These are phyloP conservation scores for Amoebophrya sp. DNA, from an alignment of 169 alveolate species.

Conservation along the genomic window DNA sequence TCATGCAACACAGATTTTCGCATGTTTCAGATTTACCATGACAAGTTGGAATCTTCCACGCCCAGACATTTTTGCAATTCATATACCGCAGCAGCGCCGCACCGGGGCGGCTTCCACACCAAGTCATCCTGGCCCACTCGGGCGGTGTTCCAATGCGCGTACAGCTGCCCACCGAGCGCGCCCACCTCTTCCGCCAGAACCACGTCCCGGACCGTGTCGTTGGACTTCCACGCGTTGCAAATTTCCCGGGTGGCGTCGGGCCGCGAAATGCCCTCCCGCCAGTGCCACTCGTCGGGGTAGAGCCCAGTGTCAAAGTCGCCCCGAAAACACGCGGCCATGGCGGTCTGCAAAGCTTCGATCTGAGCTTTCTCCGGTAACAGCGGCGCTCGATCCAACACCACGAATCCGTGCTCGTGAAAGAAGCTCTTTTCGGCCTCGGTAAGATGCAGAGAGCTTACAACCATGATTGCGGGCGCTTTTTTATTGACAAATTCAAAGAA, in stretches of 20 bases:
- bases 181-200: constrained; percentile 2
- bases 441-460: no score
- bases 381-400: background rate
- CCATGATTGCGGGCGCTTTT: no score
- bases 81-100: background rate
- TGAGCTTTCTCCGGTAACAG: background rate
- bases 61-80: no score
- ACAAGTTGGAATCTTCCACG: no score
- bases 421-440: background rate
- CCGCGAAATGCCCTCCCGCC: constrained; percentile 33
- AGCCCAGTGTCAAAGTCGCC: background rate
- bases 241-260: constrained; percentile 28
- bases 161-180: background rate
- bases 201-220: constrained; percentile 5
- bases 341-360: background rate
- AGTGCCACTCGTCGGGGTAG: constrained; percentile 37
- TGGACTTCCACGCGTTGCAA: constrained; percentile 32
- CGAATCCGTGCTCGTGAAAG: background rate
- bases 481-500: no score
- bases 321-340: background rate
- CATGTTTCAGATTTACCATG: no score
- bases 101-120: background rate
- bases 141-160: constrained; percentile 1
- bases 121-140: constrained; percentile 35
- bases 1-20: no score